Evolutionary conservation across 257 asterid species (phyloP), one percentile per base, ranked within the genome.

Genomic region (Ilex asprella): DNA sequence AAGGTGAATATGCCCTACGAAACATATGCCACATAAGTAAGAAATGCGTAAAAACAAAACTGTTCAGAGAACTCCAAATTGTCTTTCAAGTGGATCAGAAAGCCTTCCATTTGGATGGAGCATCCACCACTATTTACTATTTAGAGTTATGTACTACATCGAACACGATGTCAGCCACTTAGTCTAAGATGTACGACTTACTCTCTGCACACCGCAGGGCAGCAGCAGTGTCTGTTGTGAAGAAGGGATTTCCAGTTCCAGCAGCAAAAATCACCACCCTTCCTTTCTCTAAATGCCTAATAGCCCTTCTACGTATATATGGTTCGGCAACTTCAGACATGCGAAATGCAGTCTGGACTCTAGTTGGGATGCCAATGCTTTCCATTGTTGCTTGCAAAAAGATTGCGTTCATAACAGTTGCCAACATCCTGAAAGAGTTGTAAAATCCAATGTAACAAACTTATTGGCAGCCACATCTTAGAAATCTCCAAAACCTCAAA

Each of bases 251-350:
- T 35, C 97, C 97, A 54, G 97, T 92, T 58, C 97, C 99, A 3
- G 99, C 97, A 21, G 97, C 97, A 78, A 92, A 92, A 63, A 92
- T 92, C 21, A 92, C 99, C 16, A 92, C 99, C 62, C 99, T 81
- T 52, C 99, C 97, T 75, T 92, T 92, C 89, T 92, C 99, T 39
- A 92, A 75, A 87, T 87, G 99, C 81, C 97, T 76, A 56, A 92
- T 78, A 57, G 99, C 99, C 75, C 97, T 83, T 75, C 96, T 83
- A 30, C 97, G 83, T 75, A 86, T 92, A 67, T 92, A 92, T 58
- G 99, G 97, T 61, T 92, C 97, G 31, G 99, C 99, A 63, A 92
- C 99, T 77, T 92, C 99, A 2, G 99, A 87, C 99, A 92, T 92
- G 71, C 89, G 95, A 70, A 92, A 89, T 60, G 99, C 97, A 30